Base-by-base conservation (phyloP, 2,329 filamentous ascomycete genomes). In the Arachnomyces sp. region DNA sequence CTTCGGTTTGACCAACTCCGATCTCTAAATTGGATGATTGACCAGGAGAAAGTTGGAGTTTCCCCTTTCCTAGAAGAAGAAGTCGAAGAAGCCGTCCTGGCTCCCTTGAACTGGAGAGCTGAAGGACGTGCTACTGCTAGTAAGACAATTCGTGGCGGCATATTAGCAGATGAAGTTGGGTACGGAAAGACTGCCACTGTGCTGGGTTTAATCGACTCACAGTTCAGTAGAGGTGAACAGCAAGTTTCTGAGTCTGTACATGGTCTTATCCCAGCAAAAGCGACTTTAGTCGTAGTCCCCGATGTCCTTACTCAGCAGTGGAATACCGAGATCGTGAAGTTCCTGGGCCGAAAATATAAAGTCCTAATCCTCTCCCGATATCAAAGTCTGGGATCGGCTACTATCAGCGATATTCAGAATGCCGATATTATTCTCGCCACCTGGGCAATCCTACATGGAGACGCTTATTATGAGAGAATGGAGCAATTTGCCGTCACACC, bases 181-280 rank as follows among this genome's bases (percentile, higher is more conserved):
- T 83, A 79, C 51, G 81, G 81, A 0, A 84, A 84, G 50, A 84
- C 80, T 0, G 71, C 77, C 1, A 71, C 74, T 0, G 71, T 70
- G 2, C 63, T 83, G 9, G 77, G 68, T 1, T 56, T 82, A 7
- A 70, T 81, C 20, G 64, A 74, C 28, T 56, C 60, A 3, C 65
- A 72, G 33, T 64, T 66, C 20, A 43, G 58, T 7, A 44, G 43
- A 8, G 51, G 58, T 33, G 31, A 39, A 29, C 8, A 43, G 34
- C 31, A 44, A 8, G 14, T 44, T 7, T 31, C 35, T 14, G 35
- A 37, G 4, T 36, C 28, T 7, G 40, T 38, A 2, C 38, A 47
- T 28, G 54, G 54, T 30, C 50, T 59, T 1, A 60, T 74, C 12
- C 55, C 70, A 0, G 58, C 70, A 1, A 67, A 72, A 12, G 79